Percentiles rank a stretch among this genome's conserved stretches.
Evolutionary conservation across 768 basidiomycete species (phyloP).

Genomic region (Tulasnella calospora): DNA sequence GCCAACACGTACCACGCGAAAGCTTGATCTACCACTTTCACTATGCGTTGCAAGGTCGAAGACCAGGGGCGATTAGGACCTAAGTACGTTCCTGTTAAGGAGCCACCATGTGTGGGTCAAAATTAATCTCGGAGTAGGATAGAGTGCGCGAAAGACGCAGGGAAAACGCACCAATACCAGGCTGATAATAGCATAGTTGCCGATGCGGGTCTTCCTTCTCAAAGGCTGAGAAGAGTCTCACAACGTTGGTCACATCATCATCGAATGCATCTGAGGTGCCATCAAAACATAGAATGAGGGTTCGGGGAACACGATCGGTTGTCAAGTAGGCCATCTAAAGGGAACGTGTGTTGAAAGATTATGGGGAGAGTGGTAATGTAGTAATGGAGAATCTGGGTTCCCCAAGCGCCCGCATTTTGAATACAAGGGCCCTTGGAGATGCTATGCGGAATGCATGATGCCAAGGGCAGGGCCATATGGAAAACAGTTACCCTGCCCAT

Average conservation of each 20-base stretch:
- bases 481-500: no score
- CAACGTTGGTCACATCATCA: conserved; percentile 55
- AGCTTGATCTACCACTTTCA: conserved; percentile 60
- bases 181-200: conserved; percentile 70
- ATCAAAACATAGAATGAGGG: conserved; percentile 28
- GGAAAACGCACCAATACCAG: conserved; percentile 33
- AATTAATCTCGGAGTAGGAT: no score
- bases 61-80: conserved; percentile 49
- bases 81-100: conserved; percentile 36
- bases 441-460: no score
- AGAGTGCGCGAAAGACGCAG: background rate
- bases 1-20: conserved; percentile 58
- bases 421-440: no score
- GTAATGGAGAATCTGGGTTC: background rate
- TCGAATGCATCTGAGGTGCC: conserved; percentile 26
- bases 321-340: background rate
- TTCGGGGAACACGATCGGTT: conserved; percentile 35
- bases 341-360: background rate
- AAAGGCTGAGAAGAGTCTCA: conserved; percentile 63
- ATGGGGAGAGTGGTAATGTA: background rate
- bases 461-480: no score
- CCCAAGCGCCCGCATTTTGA: background rate
- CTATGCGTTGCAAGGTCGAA: conserved; percentile 51
- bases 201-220: conserved; percentile 52
- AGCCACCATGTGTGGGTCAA: conserved; percentile 36